Conservation (phyloP, 2,329 filamentous ascomycete species). For the Monilinia laxa region DNA sequence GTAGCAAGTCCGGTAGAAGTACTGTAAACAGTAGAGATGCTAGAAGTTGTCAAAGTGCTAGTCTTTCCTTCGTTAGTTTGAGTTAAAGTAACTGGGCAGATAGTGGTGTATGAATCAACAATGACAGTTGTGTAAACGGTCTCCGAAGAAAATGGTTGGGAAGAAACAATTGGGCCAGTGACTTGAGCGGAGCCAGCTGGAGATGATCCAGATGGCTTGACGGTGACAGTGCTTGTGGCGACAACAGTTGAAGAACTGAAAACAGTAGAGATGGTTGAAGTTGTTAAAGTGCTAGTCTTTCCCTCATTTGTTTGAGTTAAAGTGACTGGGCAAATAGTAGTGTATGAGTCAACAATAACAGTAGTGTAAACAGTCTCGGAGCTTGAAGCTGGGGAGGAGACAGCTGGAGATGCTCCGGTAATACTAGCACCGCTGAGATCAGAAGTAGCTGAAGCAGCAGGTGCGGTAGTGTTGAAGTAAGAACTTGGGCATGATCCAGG, state of each 20-base stretch:
- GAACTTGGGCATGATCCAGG: background rate
- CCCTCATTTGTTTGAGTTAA: conserved; percentile 9
- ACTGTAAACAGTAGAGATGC: conserved; percentile 3
- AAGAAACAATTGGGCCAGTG: background rate
- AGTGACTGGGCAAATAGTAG: conserved; percentile 12
- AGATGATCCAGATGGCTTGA: background rate
- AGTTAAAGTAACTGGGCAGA: conserved; percentile 16
- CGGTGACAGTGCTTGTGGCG: background rate
- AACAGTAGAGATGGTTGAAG: conserved; percentile 8
- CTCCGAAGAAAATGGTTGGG: background rate
- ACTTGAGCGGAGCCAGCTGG: background rate
- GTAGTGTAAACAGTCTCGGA: conserved; percentile 3
- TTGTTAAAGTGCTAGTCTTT: conserved; percentile 2
- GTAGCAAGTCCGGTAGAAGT: conserved; percentile 2
- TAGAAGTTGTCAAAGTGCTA: conserved; percentile 8
- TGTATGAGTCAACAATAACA: conserved; percentile 13
- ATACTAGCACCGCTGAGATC: background rate
- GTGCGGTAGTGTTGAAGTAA: no score
- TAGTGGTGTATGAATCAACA: conserved; percentile 13
- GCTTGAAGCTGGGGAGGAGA: background rate
- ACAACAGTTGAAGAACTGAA: background rate
- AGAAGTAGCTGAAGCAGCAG: conserved; percentile 5
- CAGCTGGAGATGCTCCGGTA: background rate
- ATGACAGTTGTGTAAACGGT: conserved; percentile 6
- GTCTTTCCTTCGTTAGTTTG: conserved; percentile 5